Conservation (phyloP, 495 filamentous ascomycete genomes). For the Neurospora sp. region DNA sequence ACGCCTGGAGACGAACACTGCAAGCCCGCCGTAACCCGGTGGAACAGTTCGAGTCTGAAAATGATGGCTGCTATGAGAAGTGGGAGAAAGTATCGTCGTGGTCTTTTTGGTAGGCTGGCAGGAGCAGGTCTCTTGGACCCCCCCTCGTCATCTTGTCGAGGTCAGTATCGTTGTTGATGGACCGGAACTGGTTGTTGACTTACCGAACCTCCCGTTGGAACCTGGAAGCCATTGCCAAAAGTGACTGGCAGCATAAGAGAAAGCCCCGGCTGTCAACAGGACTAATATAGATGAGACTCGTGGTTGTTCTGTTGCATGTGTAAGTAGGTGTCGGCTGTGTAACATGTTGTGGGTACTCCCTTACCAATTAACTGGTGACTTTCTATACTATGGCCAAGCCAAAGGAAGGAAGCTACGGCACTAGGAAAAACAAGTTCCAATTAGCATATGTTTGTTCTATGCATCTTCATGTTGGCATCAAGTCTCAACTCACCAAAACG, state of each 20-base stretch:
- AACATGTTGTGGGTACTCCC: background rate
- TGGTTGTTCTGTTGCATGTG: conserved; percentile 26
- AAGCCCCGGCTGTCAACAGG: conserved; percentile 22
- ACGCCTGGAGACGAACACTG: conserved; percentile 31
- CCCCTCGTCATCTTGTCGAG: conserved; percentile 26
- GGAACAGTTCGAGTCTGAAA: conserved; percentile 30
- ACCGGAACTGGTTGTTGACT: background rate
- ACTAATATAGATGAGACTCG: conserved; percentile 30
- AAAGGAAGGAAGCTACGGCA: conserved; percentile 35
- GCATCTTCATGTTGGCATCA: background rate
- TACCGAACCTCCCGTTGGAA: conserved; percentile 35
- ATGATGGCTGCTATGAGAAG: conserved; percentile 30
- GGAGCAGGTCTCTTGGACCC: conserved; percentile 18
- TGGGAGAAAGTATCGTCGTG: conserved; percentile 31
- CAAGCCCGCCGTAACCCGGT: conserved; percentile 25
- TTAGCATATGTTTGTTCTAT: background rate
- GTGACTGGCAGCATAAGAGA: conserved; percentile 29
- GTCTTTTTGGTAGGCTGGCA: conserved; percentile 28
- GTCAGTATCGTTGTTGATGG: background rate
- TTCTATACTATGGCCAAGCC: conserved; percentile 32
- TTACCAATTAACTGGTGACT: conserved; percentile 36
- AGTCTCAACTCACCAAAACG: conserved; percentile 27
- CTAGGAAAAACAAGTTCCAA: conserved; percentile 8
- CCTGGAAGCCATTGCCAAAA: conserved; percentile 36
- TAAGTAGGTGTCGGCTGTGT: conserved; percentile 1